A percentile compares a stretch with the other conserved stretches of the same genome.
Evolutionary conservation across 225 moss, liverwort and hornwort genomes (phyloP).

Genomic region (Neckera pumila): DNA sequence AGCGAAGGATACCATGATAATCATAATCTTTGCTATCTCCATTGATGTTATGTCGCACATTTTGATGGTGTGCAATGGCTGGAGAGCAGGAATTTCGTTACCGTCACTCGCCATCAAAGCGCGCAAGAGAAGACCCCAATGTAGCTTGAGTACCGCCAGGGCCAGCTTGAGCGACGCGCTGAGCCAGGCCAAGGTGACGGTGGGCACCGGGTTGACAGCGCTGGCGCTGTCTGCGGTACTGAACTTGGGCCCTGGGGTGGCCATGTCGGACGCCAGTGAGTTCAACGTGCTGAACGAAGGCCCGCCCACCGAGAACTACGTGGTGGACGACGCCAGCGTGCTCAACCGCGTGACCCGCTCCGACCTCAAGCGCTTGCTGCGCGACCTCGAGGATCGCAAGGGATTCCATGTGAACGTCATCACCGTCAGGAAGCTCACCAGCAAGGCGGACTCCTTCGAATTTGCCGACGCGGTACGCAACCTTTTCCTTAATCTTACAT

Average conservation of each 20-base stretch:
- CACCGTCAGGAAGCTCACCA: conserved; percentile 75
- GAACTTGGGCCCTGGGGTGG: conserved; percentile 11
- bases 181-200: conserved; percentile 16
- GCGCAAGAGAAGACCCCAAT: neutral
- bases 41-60: neutral
- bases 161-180: neutral
- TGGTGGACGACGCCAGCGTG: conserved; percentile 84
- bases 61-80: neutral
- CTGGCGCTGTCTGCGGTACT: conserved; percentile 31
- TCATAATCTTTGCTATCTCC: neutral
- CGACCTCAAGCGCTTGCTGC: conserved; percentile 66
- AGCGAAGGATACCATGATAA: neutral
- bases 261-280: conserved; percentile 55
- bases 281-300: conserved; percentile 61
- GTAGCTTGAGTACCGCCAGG: neutral
- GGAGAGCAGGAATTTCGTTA: neutral
- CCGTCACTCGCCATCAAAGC: neutral
- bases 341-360: conserved; percentile 91
- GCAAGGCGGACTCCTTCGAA: conserved; percentile 90
- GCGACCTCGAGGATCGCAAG: conserved; percentile 71
- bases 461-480: conserved; percentile 59
- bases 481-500: neutral
- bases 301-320: conserved; percentile 54
- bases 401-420: conserved; percentile 77
- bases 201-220: conserved; percentile 36